A percentile compares a stretch with the other conserved stretches of the same genome.
phyloP scores from a whole-genome alignment of 2,329 filamentous ascomycete genomes.

The Xylaria digitata region DNA sequence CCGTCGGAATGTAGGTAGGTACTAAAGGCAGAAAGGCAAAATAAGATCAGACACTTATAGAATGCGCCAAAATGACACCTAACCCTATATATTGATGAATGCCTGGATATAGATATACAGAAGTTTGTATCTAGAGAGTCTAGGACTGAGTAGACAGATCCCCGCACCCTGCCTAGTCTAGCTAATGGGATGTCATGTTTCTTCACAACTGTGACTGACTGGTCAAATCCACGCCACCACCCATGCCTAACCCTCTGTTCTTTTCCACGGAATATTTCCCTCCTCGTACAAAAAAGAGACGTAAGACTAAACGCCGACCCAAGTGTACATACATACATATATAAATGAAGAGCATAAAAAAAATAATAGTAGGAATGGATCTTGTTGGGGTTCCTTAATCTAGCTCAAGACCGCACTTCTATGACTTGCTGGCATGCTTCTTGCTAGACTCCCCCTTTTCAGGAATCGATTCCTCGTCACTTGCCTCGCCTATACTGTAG shows the following conservation, averaged over 20 bases:
- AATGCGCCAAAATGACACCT: no score
- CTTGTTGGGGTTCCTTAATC: background rate
- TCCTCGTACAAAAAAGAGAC: background rate
- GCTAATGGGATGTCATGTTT: background rate
- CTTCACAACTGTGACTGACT: background rate
- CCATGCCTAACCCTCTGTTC: background rate
- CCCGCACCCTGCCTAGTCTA: background rate
- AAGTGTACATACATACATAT: slow-evolving; percentile 15
- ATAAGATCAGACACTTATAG: no score
- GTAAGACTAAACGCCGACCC: slow-evolving; percentile 20
- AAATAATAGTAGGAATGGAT: slow-evolving; percentile 2
- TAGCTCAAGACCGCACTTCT: background rate
- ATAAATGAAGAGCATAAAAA: slow-evolving; percentile 12
- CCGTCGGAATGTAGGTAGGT: background rate
- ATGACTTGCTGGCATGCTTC: slow-evolving; percentile 31
- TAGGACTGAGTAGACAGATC: no score
- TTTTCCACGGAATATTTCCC: background rate
- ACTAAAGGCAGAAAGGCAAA: background rate
- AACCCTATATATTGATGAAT: background rate
- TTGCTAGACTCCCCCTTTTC: slow-evolving; percentile 43
- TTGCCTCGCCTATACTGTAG: slow-evolving; percentile 69
- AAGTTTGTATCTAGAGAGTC: background rate
- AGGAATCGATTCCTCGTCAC: slow-evolving; percentile 57
- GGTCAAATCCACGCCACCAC: background rate
- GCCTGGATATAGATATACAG: slow-evolving; percentile 2